Percentiles rank a stretch among this genome's conserved stretches.
Evolutionary conservation across 2,329 filamentous ascomycete genomes (phyloP).

Genomic region (Fusarium incarnatum): DNA sequence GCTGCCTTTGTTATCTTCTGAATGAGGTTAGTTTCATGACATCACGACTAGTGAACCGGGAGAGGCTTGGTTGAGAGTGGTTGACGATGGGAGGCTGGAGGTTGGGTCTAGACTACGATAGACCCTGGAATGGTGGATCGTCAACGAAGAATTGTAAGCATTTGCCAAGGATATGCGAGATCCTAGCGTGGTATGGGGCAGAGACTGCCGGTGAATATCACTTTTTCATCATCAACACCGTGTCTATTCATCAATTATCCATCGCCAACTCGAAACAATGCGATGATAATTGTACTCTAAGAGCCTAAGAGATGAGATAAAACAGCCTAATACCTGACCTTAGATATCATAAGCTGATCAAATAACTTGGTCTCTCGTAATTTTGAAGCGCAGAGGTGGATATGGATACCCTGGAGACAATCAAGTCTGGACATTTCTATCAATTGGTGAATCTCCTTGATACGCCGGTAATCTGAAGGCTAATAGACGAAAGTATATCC

Average conservation of each 20-base stretch:
- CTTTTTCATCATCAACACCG: too few relatives aligned
- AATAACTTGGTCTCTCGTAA: too few relatives aligned
- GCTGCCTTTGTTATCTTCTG: conserved; percentile 8
- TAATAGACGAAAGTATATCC: too few relatives aligned
- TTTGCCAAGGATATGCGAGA: conserved; percentile 2
- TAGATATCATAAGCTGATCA: too few relatives aligned
- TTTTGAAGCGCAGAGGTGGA: too few relatives aligned
- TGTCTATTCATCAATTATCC: too few relatives aligned
- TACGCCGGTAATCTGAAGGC: too few relatives aligned
- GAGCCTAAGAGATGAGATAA: too few relatives aligned
- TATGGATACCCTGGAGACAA: not conserved
- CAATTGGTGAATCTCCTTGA: not conserved
- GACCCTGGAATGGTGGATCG: not conserved
- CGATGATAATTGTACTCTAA: too few relatives aligned
- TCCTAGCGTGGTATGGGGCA: not conserved
- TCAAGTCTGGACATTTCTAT: not conserved
- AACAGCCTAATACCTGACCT: too few relatives aligned
- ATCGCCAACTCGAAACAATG: too few relatives aligned
- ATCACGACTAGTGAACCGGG: not conserved
- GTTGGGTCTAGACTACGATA: not conserved
- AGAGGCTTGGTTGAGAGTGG: not conserved
- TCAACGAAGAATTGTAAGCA: not conserved
- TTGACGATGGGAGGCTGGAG: not conserved
- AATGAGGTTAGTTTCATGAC: conserved; percentile 4
- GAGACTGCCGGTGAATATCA: too few relatives aligned